phyloP scores from a whole-genome alignment of 345 rosid species.

The Luvunga scandens region DNA sequence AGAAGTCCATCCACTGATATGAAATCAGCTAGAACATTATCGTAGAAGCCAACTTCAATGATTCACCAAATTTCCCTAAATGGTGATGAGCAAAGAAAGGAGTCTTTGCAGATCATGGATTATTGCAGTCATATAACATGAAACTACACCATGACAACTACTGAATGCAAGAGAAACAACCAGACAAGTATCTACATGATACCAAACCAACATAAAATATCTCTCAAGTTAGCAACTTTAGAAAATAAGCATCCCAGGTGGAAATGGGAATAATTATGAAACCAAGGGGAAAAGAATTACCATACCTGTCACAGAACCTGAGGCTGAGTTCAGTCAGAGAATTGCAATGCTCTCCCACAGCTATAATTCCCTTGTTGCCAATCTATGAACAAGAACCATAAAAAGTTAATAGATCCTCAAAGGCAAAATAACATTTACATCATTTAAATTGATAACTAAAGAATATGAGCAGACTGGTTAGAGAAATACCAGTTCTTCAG shows the following conservation, averaged over 20 bases:
- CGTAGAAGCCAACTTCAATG: neutral
- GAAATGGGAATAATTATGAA: neutral
- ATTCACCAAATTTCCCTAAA: neutral
- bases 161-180: neutral
- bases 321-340: conserved; percentile 81
- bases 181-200: neutral
- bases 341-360: conserved; percentile 74
- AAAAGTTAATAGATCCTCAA: neutral
- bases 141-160: neutral
- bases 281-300: neutral
- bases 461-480: neutral
- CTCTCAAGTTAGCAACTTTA: neutral
- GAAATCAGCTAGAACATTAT: neutral
- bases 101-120: neutral
- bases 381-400: conserved; percentile 35
- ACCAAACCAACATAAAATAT: neutral
- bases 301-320: conserved; percentile 82
- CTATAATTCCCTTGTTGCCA: conserved; percentile 78
- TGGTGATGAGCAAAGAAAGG: neutral
- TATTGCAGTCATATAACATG: neutral
- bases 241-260: neutral
- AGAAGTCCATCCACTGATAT: neutral
- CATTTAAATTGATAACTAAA: neutral
- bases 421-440: neutral
- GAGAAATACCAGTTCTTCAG: neutral